These are phyloP conservation scores for Solanum chmielewskii DNA, from an alignment of 257 asterid species.

Conservation along the genomic window DNA sequence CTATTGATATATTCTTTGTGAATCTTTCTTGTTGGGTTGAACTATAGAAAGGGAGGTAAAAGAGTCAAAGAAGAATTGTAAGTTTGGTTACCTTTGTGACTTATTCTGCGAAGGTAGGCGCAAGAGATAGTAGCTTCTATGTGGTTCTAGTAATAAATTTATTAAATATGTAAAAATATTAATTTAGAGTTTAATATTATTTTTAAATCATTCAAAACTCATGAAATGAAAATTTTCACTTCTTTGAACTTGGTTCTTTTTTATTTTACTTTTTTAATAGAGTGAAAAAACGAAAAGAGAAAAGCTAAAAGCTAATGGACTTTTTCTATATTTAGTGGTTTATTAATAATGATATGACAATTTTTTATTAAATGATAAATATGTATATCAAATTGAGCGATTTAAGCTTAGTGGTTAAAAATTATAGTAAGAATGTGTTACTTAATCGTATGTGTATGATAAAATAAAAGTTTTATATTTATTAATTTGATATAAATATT, in stretches of 20 bases:
- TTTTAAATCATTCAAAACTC: not conserved
- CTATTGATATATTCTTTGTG: not conserved
- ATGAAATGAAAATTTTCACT: not conserved
- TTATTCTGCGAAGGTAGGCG: not conserved
- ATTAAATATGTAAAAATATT: no score
- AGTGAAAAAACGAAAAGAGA: not conserved
- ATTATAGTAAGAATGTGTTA: not conserved
- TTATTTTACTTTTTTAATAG: not conserved
- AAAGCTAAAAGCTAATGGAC: not conserved
- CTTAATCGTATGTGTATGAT: not conserved
- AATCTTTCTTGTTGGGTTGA: not conserved
- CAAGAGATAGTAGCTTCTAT: rapidly evolving
- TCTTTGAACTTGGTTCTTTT: not conserved
- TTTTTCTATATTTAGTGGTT: not conserved
- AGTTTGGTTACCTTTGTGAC: not conserved
- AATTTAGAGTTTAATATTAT: not conserved
- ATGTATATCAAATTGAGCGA: no score
- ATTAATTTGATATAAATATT: not conserved
- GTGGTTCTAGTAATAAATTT: not conserved
- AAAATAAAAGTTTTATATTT: not conserved
- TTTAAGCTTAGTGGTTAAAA: not conserved
- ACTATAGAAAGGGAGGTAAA: not conserved
- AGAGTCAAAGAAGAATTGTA: not conserved
- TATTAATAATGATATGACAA: no score
- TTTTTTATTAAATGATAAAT: no score